Evolutionary conservation across 768 basidiomycete species (phyloP).

Genomic region (Psilocybe tampanensis): DNA sequence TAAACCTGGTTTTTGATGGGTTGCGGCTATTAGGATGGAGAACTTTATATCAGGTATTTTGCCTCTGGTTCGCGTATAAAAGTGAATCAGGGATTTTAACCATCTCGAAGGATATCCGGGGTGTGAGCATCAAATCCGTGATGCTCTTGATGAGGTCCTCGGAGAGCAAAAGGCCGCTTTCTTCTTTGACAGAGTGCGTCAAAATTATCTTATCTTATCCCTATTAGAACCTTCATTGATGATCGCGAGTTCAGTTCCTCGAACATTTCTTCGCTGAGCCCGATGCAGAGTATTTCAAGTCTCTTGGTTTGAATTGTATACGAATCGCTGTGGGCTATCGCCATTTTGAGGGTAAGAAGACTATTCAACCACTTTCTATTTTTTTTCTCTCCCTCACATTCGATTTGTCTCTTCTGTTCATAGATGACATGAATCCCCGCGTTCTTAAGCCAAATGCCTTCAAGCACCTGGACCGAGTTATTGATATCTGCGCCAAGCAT

Average conservation of each 20-base stretch:
- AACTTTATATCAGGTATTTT: constrained; percentile 68
- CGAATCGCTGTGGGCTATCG: constrained; percentile 75
- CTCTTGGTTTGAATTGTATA: constrained; percentile 78
- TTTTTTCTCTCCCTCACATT: too few species aligned
- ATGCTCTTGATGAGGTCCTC: constrained; percentile 61
- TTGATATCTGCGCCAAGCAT: constrained; percentile 69
- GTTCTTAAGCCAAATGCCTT: constrained; percentile 77
- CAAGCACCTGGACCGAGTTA: constrained; percentile 80
- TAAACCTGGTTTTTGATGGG: not conserved
- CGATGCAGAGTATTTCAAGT: constrained; percentile 76
- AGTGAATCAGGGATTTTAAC: not conserved
- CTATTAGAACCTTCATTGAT: not conserved
- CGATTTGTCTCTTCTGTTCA: too few species aligned
- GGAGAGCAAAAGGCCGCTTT: constrained; percentile 69
- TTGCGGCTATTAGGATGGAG: constrained; percentile 54
- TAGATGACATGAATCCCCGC: constrained; percentile 82
- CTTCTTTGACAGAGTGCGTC: constrained; percentile 80
- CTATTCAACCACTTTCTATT: too few species aligned
- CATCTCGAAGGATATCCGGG: constrained; percentile 66
- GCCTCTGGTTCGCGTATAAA: not conserved
- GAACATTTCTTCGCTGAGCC: constrained; percentile 80
- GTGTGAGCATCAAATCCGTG: constrained; percentile 78
- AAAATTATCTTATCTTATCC: not conserved
- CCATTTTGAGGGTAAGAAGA: constrained; percentile 68
- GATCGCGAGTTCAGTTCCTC: constrained; percentile 52